These are phyloP conservation scores for Irpex lacteus DNA, from an alignment of 1,284 basidiomycete species.

Conservation along the genomic window DNA sequence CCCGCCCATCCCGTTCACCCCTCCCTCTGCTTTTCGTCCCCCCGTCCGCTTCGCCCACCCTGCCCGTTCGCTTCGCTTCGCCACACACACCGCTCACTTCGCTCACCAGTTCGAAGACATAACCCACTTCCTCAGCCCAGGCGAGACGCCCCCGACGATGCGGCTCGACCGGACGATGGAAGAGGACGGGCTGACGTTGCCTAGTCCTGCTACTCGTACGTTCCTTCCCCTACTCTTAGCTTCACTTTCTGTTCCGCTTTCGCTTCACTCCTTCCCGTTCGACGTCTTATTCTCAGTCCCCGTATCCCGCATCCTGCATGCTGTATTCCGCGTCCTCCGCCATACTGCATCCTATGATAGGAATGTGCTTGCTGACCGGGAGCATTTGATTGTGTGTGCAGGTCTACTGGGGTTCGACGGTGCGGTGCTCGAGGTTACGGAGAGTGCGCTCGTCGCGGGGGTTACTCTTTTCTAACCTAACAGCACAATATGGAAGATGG, in stretches of 20 bases:
- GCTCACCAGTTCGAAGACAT: constrained; percentile 64
- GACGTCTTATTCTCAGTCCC: too few species aligned
- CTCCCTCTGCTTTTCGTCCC: too few species aligned
- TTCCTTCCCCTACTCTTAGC: not conserved
- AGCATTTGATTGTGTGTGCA: too few species aligned
- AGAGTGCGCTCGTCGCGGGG: constrained; percentile 70
- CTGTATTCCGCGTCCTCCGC: too few species aligned
- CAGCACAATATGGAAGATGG: too few species aligned
- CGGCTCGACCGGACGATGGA: constrained; percentile 83
- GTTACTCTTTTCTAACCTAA: constrained; percentile 63
- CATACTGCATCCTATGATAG: not conserved
- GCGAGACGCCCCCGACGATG: constrained; percentile 76
- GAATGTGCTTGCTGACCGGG: not conserved
- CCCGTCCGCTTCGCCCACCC: too few species aligned
- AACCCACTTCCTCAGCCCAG: constrained; percentile 69
- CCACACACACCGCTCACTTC: not conserved
- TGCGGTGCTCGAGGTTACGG: constrained; percentile 77
- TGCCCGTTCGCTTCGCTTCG: too few species aligned
- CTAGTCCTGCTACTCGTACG: constrained; percentile 72
- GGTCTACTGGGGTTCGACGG: constrained; percentile 79
- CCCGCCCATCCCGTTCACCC: too few species aligned
- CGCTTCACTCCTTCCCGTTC: too few species aligned
- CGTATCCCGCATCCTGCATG: too few species aligned
- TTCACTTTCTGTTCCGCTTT: too few species aligned
- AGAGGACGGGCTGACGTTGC: constrained; percentile 70